These are phyloP conservation scores for Syzygium grande DNA, from an alignment of 345 rosid genomes.

Conservation along the genomic window DNA sequence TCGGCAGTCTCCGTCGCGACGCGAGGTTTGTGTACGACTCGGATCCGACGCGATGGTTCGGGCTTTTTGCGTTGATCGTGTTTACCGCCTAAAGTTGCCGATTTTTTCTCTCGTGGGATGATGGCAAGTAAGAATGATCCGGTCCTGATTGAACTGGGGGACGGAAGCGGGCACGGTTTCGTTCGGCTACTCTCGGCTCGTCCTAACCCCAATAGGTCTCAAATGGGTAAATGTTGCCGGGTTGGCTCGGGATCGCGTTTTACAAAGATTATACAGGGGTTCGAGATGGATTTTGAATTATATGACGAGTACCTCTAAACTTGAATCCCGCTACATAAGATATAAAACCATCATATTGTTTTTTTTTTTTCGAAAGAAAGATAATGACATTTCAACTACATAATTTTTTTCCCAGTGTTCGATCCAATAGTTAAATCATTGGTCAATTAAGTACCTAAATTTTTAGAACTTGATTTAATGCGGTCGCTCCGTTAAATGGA, in stretches of 20 bases:
- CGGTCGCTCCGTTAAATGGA: not conserved
- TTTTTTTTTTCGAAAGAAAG: not conserved
- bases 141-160: fast-evolving
- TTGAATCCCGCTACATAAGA: not conserved
- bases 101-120: not conserved
- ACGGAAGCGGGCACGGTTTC: not conserved
- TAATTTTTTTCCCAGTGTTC: not conserved
- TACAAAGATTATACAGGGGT: too few species aligned
- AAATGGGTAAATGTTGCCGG: not conserved
- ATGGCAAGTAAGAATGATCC: not conserved
- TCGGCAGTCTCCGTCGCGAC: not conserved
- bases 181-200: fast-evolving
- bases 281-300: not conserved
- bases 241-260: not conserved
- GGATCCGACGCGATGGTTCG: not conserved
- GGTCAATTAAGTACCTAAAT: not conserved
- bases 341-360: fast-evolving
- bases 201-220: not conserved
- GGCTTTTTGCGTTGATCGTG: not conserved
- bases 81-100: not conserved
- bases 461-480: not conserved
- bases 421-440: not conserved
- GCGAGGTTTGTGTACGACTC: not conserved
- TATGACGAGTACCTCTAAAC: not conserved
- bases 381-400: not conserved